Evolutionary conservation across 768 basidiomycete species (phyloP).

Genomic region (Lactarius deliciosus): DNA sequence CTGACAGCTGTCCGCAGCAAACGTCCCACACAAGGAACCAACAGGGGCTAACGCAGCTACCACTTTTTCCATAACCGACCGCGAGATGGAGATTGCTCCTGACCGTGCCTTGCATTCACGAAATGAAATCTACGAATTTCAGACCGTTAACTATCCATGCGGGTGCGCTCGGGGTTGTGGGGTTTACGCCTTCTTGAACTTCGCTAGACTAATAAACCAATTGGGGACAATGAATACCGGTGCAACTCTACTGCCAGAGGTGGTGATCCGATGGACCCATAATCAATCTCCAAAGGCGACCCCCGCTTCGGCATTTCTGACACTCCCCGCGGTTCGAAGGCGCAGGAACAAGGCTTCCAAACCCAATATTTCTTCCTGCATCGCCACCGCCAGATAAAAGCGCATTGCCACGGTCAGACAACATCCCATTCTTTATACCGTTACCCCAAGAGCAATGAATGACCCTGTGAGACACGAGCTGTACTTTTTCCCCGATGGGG

Average conservation of each 20-base stretch:
- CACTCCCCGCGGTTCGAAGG: not conserved
- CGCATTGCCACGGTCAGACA: not conserved
- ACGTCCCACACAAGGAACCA: not conserved
- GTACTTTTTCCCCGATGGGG: not conserved
- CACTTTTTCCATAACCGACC: not conserved
- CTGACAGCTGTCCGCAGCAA: not conserved
- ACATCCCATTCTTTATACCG: too few relatives aligned
- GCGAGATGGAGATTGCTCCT: not conserved
- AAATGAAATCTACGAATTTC: not conserved
- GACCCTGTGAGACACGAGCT: not conserved
- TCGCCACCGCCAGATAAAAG: constrained; percentile 9
- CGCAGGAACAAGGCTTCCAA: not conserved
- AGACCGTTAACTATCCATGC: not conserved
- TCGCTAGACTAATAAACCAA: too few relatives aligned
- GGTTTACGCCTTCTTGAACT: not conserved
- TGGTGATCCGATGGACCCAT: not conserved
- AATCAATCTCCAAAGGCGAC: not conserved
- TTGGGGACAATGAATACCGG: not conserved
- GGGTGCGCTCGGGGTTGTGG: too few relatives aligned
- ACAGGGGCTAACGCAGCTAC: not conserved
- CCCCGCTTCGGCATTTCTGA: not conserved
- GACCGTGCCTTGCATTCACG: not conserved
- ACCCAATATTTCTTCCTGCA: not conserved
- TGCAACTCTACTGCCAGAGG: constrained; percentile 7
- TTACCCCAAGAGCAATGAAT: not conserved